Evolutionary conservation across 1,284 basidiomycete species (phyloP).

Genomic region (Pholiota adiposa): DNA sequence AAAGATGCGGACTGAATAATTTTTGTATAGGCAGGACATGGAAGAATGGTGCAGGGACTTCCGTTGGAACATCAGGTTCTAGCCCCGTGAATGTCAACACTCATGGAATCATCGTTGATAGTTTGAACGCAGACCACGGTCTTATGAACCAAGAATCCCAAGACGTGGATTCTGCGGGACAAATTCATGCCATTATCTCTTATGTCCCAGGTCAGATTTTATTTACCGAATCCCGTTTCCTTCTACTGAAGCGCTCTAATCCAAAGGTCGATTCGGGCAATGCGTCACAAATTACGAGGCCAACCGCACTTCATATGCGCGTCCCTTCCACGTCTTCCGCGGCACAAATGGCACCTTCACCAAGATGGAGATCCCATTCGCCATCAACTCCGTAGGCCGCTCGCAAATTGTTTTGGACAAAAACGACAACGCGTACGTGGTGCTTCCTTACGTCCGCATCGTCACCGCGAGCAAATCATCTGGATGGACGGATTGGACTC

Average conservation of each 20-base stretch:
- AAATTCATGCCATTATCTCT: conserved; percentile 46
- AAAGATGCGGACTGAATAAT: neutral
- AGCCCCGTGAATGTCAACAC: conserved; percentile 44
- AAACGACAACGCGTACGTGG: conserved; percentile 44
- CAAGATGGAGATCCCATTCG: conserved; percentile 47
- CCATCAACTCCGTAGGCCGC: conserved; percentile 43
- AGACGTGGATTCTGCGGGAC: conserved; percentile 43
- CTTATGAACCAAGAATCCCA: conserved; percentile 52
- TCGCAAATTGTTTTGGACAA: conserved; percentile 46
- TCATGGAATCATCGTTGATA: conserved; percentile 44
- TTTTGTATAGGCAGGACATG: conserved; percentile 40
- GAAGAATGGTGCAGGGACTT: conserved; percentile 41
- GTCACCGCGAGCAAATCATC: conserved; percentile 44
- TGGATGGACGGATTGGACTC: conserved; percentile 47
- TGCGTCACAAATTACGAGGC: conserved; percentile 44
- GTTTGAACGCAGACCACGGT: conserved; percentile 44
- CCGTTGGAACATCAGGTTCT: conserved; percentile 41
- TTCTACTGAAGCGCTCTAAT: neutral
- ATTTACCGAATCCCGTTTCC: neutral
- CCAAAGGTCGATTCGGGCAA: conserved; percentile 45
- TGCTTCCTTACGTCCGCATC: conserved; percentile 43
- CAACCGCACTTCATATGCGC: conserved; percentile 36
- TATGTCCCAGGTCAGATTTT: conserved; percentile 42
- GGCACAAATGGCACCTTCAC: conserved; percentile 41
- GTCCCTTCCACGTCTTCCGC: conserved; percentile 45